Conservation (phyloP, 2,329 filamentous ascomycete species). For the Botrytis byssoidea region DNA sequence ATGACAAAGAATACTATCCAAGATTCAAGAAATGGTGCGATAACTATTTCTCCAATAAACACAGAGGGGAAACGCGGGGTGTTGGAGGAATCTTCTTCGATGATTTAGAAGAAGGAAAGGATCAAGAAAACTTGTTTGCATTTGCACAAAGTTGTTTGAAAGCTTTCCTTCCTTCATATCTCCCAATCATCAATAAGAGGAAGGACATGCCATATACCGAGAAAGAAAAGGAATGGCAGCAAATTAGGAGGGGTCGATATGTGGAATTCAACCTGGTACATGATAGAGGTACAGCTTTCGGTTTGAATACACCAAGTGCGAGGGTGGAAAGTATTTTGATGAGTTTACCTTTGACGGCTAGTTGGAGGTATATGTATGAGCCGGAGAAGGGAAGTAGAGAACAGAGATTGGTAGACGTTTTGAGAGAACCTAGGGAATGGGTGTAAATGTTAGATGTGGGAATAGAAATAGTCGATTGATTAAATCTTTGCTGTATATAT, state of each 20-base stretch:
- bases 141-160: conserved; percentile 83
- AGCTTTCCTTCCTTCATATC: conserved; percentile 85
- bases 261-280: conserved; percentile 99
- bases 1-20: conserved; percentile 88
- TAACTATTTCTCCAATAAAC: conserved; percentile 93
- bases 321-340: conserved; percentile 96
- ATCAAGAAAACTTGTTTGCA: conserved; percentile 84
- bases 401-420: conserved; percentile 73
- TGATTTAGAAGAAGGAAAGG: conserved; percentile 84
- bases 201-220: conserved; percentile 91
- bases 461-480: neutral
- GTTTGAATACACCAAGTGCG: conserved; percentile 86
- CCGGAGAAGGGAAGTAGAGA: conserved; percentile 74
- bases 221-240: conserved; percentile 93
- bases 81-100: conserved; percentile 98
- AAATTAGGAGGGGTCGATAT: conserved; percentile 88
- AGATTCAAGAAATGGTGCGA: conserved; percentile 99
- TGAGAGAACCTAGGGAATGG: conserved; percentile 66
- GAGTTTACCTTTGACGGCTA: conserved; percentile 89
- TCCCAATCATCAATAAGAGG: conserved; percentile 82
- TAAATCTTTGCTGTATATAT: neutral
- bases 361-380: conserved; percentile 95
- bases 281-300: conserved; percentile 92
- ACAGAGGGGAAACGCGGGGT: conserved; percentile 81
- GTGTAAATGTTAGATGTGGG: conserved; percentile 45